Evolutionary conservation across 768 basidiomycete genomes (phyloP), one percentile per base, ranked within the genome.

Genomic region (Gymnopilus dilepis): DNA sequence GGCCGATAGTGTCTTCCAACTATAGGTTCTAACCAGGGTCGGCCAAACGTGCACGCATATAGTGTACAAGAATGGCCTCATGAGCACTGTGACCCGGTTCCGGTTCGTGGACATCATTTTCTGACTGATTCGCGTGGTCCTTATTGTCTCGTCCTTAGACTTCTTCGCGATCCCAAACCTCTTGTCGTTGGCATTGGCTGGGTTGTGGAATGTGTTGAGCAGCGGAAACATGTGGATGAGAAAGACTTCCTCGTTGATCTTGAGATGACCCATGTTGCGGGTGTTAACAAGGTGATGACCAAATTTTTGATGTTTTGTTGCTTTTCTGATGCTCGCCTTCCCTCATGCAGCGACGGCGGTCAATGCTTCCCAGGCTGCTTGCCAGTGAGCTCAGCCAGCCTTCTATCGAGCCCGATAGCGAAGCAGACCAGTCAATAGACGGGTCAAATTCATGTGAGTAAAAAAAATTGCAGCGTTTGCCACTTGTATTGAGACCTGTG

Each of bases 171-270:
- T 40, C 91, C 84, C 72, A 69, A 88, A 68, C 94, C 94, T 0
- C 65, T 77, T 24, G 87, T 94, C 15, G 90, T 97, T 15, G 91
- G 92, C 7, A 92, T 95, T 65, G 89, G 86, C 17, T 95, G 94
- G 94, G 90, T 96, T 4, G 91, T 95, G 2, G 88, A 92, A 69
- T 96, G 93, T 65, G 89, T 84, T 1, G 93, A 95, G 67, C 84
- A 87, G 63, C 80, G 82, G 45, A 73, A 73, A 38, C 83, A 75
- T 45, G 84, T 90, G 3, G 91, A 89, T 22, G 94, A 94, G 70
- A 72, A 77, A 3, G 81, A 76, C 43, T 91, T 86, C 69, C 74
- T 87, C 31, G 81, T 94, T 54, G 86, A 92, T 67, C 74, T 93
- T 3, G 86, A 85, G 19, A 79, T 74, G 21, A 69, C 78, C 54